phyloP scores from a whole-genome alignment of 768 basidiomycete species.

The Scleroderma citrinum region DNA sequence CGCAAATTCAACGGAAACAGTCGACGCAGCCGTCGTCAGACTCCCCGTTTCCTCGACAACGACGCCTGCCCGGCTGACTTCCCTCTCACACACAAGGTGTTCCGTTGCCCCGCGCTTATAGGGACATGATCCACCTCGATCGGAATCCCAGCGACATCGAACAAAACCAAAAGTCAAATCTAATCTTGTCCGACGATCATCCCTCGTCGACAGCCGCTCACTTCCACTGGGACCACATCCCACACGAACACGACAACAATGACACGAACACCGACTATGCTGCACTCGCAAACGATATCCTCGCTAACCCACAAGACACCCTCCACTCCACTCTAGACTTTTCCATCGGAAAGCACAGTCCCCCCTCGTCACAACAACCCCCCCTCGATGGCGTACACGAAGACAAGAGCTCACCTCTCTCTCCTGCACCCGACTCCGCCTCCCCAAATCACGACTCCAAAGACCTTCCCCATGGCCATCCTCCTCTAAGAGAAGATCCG shows the following conservation, averaged over 20 bases:
- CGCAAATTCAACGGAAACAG: no score
- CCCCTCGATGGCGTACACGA: constrained; percentile 17
- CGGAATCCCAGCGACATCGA: constrained; percentile 39
- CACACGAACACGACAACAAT: constrained; percentile 15
- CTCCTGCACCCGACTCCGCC: constrained; percentile 45
- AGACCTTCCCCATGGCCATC: constrained; percentile 11
- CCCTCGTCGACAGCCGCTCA: constrained; percentile 16
- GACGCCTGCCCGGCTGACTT: neutral
- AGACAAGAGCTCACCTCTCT: constrained; percentile 52
- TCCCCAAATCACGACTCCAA: constrained; percentile 29
- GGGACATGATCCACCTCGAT: constrained; percentile 50
- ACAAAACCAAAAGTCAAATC: constrained; percentile 36
- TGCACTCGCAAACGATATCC: constrained; percentile 11
- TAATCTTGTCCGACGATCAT: constrained; percentile 36
- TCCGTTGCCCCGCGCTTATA: constrained; percentile 4
- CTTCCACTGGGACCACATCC: constrained; percentile 31
- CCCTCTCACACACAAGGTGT: neutral
- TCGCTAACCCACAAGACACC: constrained; percentile 13
- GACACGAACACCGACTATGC: constrained; percentile 25
- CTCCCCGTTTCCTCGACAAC: neutral
- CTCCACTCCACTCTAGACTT: constrained; percentile 1
- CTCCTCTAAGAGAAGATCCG: constrained; percentile 14
- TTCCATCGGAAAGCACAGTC: constrained; percentile 9
- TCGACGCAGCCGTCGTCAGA: no score
- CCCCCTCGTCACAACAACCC: constrained; percentile 8